Base-by-base conservation (phyloP, 805 yeast species). In the Monosporozyma solicola region DNA sequence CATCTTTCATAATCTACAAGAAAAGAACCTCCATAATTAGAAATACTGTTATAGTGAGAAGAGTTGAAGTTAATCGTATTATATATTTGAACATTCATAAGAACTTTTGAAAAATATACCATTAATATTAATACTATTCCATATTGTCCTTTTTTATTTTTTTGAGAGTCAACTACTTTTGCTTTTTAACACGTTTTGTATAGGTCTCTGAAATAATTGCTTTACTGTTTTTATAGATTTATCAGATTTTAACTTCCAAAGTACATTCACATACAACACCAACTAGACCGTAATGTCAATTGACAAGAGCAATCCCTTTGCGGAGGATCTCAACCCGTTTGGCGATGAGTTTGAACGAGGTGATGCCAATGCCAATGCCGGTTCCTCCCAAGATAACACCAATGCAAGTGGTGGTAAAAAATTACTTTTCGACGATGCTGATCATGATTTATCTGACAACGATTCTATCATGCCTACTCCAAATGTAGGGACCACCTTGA, bases 391-490 rank as follows among this genome's bases (percentile, higher is more conserved):
- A 16, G 11, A 20, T 22, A 16, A n/a, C 6, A 32, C 24, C n/a
- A 41, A 51, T 41, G 24, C n/a, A 15, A 45, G 15, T 13, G 41
- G 41, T 41, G 33, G 29, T 22, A 44, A 27, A 24, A 47, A 46
- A 33, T 33, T 48, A 24, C 53, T 20, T 46, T 31, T 37, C 29
- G 35, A 25, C 35, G 51, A 48, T 13, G 47, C 55, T 4, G 54
- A 51, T 27, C 51, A 49, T 22, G 56, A 58, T 13, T 56, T 51
- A 15, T 56, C 54, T n/a, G 61, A 58, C 35, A 56, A 61, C 50
- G 56, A 37, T 9, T 65, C 69, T 5, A 63, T 62, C 43, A 55
- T 60, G 24, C 61, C 61, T 3, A 65, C 69, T 22, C 69, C 69
- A 22, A 57, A 59, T 35, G 47, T 64, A n/a, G 60, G 59, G 37